Evolutionary conservation across 257 asterid genomes (phyloP).

Genomic region (Salvia miltiorrhiza): DNA sequence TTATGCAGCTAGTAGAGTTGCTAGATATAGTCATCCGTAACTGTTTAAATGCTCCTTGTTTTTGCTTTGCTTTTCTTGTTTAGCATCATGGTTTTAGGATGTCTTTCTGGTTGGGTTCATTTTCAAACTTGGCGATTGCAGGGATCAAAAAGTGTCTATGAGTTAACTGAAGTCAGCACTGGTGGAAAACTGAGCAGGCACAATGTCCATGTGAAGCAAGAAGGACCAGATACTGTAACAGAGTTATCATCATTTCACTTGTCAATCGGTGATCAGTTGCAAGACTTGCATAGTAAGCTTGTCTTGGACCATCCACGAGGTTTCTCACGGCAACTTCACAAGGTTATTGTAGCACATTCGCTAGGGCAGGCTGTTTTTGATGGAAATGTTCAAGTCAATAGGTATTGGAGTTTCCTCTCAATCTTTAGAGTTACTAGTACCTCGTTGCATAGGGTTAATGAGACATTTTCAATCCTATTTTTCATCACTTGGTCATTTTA

Average conservation of each 20-base stretch:
- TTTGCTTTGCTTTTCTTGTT: background rate
- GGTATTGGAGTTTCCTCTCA: conserved; percentile 41
- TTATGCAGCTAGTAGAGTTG: background rate
- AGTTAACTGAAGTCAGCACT: conserved; percentile 76
- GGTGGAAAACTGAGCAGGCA: conserved; percentile 94
- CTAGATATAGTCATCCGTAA: background rate
- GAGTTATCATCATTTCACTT: conserved; percentile 84
- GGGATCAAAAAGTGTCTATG: conserved; percentile 66
- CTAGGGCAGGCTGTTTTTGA: conserved; percentile 85
- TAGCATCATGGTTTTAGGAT: background rate
- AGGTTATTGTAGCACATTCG: conserved; percentile 93
- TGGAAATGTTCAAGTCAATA: conserved; percentile 88
- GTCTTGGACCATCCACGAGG: conserved; percentile 90
- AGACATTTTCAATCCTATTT: background rate
- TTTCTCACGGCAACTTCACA: conserved; percentile 78
- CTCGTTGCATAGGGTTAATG: background rate
- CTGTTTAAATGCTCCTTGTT: background rate
- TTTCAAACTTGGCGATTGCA: conserved; percentile 28
- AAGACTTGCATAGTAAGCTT: conserved; percentile 82
- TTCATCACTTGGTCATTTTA: too few relatives aligned
- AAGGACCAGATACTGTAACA: conserved; percentile 74
- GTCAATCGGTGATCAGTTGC: conserved; percentile 69
- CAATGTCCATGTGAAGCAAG: conserved; percentile 81
- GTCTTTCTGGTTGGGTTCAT: conserved; percentile 1
- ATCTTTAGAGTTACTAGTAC: background rate